Percentiles rank a stretch among this genome's conserved stretches.
phyloP scores from a whole-genome alignment of 176 grass and related monocot genomes.

The Cenchrus americanus region DNA sequence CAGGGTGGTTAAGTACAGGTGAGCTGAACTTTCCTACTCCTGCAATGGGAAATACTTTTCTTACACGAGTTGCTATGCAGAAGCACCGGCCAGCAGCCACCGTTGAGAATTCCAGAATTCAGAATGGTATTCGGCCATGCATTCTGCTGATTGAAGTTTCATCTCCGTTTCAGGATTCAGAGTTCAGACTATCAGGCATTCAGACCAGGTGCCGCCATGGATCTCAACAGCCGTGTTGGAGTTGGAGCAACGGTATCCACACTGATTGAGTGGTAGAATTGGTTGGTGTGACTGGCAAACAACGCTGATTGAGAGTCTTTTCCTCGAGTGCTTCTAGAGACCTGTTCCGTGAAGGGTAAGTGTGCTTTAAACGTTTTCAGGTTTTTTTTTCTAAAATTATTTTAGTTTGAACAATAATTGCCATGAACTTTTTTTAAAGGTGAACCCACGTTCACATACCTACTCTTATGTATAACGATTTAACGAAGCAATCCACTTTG shows the following conservation, averaged over 20 bases:
- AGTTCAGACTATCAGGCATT: neutral
- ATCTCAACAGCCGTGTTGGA: conserved; percentile 16
- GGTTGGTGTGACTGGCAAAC: conserved; percentile 1
- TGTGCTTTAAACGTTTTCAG: conserved; percentile 1
- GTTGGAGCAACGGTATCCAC: neutral
- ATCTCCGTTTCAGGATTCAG: neutral
- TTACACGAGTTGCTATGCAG: conserved; percentile 14
- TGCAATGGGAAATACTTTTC: conserved; percentile 26
- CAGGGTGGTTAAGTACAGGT: conserved; percentile 38
- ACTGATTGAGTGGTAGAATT: too few species aligned
- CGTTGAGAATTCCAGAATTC: neutral
- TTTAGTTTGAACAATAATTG: neutral
- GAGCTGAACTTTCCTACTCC: conserved; percentile 57
- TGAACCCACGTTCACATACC: neutral
- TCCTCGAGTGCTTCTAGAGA: conserved; percentile 13
- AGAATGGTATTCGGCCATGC: neutral
- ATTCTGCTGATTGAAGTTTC: neutral
- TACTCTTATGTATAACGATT: too few species aligned
- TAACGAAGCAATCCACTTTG: neutral
- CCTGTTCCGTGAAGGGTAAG: conserved; percentile 23
- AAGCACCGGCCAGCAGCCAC: neutral
- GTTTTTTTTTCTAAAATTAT: neutral
- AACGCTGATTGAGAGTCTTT: neutral
- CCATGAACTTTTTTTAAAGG: neutral
- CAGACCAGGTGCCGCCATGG: neutral